These are phyloP conservation scores for Podosphaera aphanis DNA, from an alignment of 2,329 filamentous ascomycete genomes.

Conservation along the genomic window DNA sequence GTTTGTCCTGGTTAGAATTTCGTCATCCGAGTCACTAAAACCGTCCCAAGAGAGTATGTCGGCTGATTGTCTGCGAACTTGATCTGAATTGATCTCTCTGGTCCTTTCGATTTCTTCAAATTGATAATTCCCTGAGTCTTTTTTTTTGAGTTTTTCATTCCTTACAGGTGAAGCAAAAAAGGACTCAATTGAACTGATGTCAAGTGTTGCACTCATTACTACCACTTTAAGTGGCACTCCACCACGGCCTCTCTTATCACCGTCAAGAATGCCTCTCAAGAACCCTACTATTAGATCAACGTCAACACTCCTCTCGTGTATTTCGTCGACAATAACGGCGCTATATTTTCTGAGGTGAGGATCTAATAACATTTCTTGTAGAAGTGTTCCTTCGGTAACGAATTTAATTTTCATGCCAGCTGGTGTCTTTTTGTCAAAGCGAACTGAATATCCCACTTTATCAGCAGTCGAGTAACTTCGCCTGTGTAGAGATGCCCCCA, in stretches of 20 bases:
- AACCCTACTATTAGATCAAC: conserved; percentile 84
- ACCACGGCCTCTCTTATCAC: conserved; percentile 38
- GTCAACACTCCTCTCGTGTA: conserved; percentile 87
- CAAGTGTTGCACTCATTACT: conserved; percentile 91
- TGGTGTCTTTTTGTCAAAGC: conserved; percentile 76
- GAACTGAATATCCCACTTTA: conserved; percentile 75
- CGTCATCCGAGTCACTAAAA: conserved; percentile 6
- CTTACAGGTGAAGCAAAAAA: conserved; percentile 37
- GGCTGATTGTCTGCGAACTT: not conserved
- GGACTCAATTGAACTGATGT: conserved; percentile 50
- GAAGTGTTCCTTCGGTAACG: conserved; percentile 82
- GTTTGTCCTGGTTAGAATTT: conserved; percentile 1
- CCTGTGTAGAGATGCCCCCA: conserved; percentile 40
- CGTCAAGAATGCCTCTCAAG: conserved; percentile 48
- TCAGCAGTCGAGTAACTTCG: conserved; percentile 19
- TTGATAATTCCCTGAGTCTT: conserved; percentile 6
- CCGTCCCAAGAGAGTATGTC: conserved; percentile 8
- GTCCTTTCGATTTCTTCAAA: too few species aligned
- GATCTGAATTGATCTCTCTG: not conserved
- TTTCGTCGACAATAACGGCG: conserved; percentile 80
- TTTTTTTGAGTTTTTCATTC: conserved; percentile 9
- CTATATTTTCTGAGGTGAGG: conserved; percentile 66
- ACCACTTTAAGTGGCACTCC: conserved; percentile 65
- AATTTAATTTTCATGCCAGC: conserved; percentile 74
- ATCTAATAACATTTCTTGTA: conserved; percentile 81